Conservation (phyloP, 306 rosid genomes). For the Canavalia gladiata region DNA sequence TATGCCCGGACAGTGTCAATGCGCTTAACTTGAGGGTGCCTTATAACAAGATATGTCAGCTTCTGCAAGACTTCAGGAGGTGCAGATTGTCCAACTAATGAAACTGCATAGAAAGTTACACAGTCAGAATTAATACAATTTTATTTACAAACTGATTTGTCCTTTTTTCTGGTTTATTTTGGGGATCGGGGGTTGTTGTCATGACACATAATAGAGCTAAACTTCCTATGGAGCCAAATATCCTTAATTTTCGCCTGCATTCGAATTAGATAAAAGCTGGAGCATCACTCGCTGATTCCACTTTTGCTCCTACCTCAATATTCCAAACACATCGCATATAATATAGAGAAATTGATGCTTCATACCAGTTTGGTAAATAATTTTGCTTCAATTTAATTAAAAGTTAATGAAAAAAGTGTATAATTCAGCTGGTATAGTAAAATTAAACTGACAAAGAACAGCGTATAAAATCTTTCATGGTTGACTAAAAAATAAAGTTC, state of each 20-base stretch:
- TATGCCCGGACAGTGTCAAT: conserved; percentile 96
- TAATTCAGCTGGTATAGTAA: conserved; percentile 8
- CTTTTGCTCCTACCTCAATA: neutral
- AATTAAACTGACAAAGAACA: conserved; percentile 2
- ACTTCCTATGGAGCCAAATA: neutral
- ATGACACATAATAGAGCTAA: conserved; percentile 19
- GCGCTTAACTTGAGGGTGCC: conserved; percentile 79
- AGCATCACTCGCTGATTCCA: neutral
- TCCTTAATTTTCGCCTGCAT: conserved; percentile 20
- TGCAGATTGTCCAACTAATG: conserved; percentile 94
- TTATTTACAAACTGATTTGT: neutral
- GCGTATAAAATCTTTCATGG: neutral
- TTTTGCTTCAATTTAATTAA: neutral
- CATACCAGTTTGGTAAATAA: conserved; percentile 19
- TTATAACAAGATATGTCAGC: conserved; percentile 80
- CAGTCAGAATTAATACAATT: conserved; percentile 15
- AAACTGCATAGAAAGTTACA: conserved; percentile 57
- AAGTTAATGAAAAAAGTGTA: neutral
- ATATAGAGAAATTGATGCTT: conserved; percentile 3
- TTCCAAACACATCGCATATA: neutral
- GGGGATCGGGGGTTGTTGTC: neutral
- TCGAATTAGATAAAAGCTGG: neutral
- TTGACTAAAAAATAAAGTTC: neutral
- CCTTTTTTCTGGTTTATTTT: neutral
- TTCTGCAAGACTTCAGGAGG: conserved; percentile 91